These are phyloP conservation scores for Aegilops speltoides DNA, from an alignment of 176 grass and related monocot species.

Conservation along the genomic window DNA sequence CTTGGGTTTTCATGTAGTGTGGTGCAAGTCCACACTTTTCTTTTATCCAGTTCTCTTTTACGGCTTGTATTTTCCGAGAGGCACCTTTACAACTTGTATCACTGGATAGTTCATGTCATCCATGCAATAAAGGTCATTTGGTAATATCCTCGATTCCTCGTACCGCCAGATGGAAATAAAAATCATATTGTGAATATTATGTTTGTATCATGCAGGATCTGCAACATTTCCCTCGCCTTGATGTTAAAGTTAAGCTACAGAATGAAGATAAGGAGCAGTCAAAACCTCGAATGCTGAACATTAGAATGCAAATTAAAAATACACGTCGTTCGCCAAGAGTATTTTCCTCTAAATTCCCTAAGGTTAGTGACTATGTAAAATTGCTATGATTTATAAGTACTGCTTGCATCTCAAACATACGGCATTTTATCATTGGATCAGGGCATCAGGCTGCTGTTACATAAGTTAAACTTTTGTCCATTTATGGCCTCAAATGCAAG, in stretches of 20 bases:
- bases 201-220: constrained; percentile 64
- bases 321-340: constrained; percentile 62
- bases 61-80: not conserved
- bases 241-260: constrained; percentile 72
- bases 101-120: constrained; percentile 21
- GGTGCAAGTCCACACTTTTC: not conserved
- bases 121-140: not conserved
- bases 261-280: constrained; percentile 42
- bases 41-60: constrained; percentile 7
- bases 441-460: not conserved
- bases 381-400: constrained; percentile 2
- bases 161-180: constrained; percentile 2
- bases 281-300: constrained; percentile 57
- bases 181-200: constrained; percentile 20
- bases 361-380: constrained; percentile 53
- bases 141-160: not conserved
- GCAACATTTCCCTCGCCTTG: constrained; percentile 70
- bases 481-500: not conserved
- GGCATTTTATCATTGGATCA: not conserved
- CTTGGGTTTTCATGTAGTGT: not conserved
- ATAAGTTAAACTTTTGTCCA: not conserved
- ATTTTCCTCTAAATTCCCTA: constrained; percentile 87
- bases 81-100: constrained; percentile 4
- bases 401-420: constrained; percentile 15
- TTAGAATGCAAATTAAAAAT: constrained; percentile 72